Evolutionary conservation across 805 yeast species (phyloP).

Genomic region (Candida vartiovaarae): DNA sequence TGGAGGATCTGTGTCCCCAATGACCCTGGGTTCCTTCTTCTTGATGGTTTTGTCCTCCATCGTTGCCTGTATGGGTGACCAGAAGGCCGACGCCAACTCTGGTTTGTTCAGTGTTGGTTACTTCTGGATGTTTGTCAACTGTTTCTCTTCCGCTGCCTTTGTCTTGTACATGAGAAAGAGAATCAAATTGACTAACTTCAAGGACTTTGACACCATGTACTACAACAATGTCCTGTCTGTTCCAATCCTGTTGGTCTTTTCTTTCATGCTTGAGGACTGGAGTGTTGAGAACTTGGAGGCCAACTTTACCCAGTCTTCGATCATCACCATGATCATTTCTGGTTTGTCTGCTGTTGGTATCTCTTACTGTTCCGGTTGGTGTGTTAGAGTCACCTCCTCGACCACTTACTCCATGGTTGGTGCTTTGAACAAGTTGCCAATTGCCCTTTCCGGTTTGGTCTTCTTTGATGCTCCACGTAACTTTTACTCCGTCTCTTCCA

Average conservation of each 20-base stretch:
- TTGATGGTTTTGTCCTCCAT: conserved; percentile 95
- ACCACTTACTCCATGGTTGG: conserved; percentile 99
- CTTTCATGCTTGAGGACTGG: conserved; percentile 90
- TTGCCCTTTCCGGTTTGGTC: conserved; percentile 88
- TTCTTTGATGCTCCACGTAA: conserved; percentile 95
- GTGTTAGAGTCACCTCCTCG: conserved; percentile 97
- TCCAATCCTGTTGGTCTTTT: conserved; percentile 74
- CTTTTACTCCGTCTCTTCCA: conserved; percentile 85
- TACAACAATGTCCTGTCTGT: conserved; percentile 92
- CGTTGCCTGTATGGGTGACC: conserved; percentile 89
- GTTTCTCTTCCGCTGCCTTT: conserved; percentile 89
- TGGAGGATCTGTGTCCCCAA: conserved; percentile 83
- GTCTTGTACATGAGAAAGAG: conserved; percentile 96
- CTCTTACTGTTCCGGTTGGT: conserved; percentile 99
- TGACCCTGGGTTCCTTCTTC: conserved; percentile 83
- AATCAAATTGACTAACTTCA: conserved; percentile 92
- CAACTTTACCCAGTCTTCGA: conserved; percentile 71
- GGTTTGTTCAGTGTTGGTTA: conserved; percentile 59
- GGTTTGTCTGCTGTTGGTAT: conserved; percentile 95
- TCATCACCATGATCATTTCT: conserved; percentile 79
- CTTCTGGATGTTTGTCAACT: conserved; percentile 95
- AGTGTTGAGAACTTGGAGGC: conserved; percentile 62
- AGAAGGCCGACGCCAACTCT: conserved; percentile 27
- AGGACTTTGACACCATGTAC: conserved; percentile 96
- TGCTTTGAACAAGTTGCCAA: conserved; percentile 96